Percentiles rank a stretch among this genome's conserved stretches.
Evolutionary conservation across 768 basidiomycete species (phyloP).

Genomic region (Leucocoprinus leucothites): DNA sequence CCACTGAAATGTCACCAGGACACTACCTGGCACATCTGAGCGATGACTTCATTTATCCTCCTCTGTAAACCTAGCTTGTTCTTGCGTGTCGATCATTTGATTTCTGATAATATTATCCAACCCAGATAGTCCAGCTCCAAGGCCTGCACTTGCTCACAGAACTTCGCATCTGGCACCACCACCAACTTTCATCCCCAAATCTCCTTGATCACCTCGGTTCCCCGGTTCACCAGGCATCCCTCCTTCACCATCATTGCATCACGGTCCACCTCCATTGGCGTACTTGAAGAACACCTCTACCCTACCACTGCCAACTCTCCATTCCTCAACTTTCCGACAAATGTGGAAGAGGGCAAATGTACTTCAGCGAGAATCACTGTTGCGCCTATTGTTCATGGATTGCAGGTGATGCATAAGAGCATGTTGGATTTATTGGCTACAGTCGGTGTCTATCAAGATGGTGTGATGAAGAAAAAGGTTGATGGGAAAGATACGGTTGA

Average conservation of each 20-base stretch:
- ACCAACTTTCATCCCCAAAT: background rate
- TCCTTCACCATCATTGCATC: background rate
- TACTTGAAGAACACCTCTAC: background rate
- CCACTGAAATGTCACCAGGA: background rate
- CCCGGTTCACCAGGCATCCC: background rate
- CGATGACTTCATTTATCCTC: background rate
- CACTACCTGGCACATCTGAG: background rate
- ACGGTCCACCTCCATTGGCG: background rate
- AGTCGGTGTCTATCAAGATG: constrained; percentile 91
- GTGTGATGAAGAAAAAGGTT: constrained; percentile 90
- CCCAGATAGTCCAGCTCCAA: background rate
- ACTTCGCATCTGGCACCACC: background rate
- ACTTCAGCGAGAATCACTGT: constrained; percentile 92
- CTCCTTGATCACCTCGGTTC: background rate
- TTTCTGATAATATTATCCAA: background rate
- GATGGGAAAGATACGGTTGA: constrained; percentile 88
- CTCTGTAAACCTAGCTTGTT: background rate
- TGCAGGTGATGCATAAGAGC: constrained; percentile 94
- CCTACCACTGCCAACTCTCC: background rate
- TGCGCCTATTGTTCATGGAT: constrained; percentile 87
- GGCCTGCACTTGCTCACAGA: background rate
- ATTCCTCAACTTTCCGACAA: constrained; percentile 28
- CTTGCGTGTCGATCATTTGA: background rate
- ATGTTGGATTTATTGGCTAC: constrained; percentile 87
- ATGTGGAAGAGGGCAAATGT: constrained; percentile 79